These are phyloP conservation scores for Gillenia trifoliata DNA, from an alignment of 306 rosid species.

Conservation along the genomic window DNA sequence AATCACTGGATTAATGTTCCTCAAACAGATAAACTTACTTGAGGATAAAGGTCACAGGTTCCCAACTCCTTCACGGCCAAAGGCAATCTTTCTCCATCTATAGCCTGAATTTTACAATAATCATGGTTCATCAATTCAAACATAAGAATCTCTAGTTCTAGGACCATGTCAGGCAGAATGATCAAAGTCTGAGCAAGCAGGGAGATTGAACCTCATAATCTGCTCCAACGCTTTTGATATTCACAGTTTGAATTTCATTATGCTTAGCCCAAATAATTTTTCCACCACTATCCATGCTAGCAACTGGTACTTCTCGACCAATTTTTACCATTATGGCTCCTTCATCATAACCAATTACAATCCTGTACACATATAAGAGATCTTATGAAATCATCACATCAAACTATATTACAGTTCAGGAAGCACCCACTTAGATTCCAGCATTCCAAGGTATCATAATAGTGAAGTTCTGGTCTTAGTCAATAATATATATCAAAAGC, in stretches of 20 bases:
- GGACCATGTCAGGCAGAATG: not conserved
- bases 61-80: conserved; percentile 96
- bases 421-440: not conserved
- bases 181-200: conserved; percentile 4
- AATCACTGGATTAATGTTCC: not conserved
- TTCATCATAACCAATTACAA: conserved; percentile 96
- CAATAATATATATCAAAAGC: not conserved
- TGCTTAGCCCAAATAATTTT: conserved; percentile 98
- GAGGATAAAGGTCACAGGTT: conserved; percentile 97
- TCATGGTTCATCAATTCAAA: not conserved
- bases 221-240: conserved; percentile 85
- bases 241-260: conserved; percentile 93
- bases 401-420: not conserved
- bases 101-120: conserved; percentile 45
- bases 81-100: conserved; percentile 94
- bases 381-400: not conserved
- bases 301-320: conserved; percentile 96
- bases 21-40: conserved; percentile 42
- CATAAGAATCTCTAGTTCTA: not conserved
- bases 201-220: conserved; percentile 68
- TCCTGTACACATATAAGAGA: conserved; percentile 34
- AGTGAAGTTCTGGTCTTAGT: not conserved
- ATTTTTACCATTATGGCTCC: conserved; percentile 96
- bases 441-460: not conserved
- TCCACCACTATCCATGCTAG: conserved; percentile 95